Evolutionary conservation across 2,329 filamentous ascomycete genomes (phyloP).

Genomic region (Pseudonectria buxi): DNA sequence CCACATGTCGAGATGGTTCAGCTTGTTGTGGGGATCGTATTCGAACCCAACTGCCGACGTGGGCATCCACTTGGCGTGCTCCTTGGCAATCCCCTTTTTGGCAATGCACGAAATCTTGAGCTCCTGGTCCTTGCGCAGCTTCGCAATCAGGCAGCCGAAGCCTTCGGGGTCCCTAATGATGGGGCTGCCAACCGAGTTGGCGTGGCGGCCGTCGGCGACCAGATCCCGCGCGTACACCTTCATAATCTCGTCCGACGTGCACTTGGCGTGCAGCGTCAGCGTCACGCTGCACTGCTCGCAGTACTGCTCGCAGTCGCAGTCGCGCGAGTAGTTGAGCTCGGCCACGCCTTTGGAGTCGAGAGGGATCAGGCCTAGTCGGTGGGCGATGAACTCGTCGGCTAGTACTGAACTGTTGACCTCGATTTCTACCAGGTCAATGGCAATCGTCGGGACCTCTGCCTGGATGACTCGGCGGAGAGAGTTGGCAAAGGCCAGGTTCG

Average conservation of each 20-base stretch:
- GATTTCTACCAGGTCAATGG: slow-evolving; percentile 91
- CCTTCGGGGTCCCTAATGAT: slow-evolving; percentile 78
- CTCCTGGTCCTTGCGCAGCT: slow-evolving; percentile 84
- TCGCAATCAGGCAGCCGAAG: slow-evolving; percentile 79
- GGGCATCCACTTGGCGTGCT: slow-evolving; percentile 97
- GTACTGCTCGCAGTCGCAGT: slow-evolving; percentile 94
- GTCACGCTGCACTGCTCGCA: slow-evolving; percentile 88
- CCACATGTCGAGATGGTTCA: slow-evolving; percentile 89
- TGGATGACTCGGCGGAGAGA: slow-evolving; percentile 85
- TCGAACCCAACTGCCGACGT: slow-evolving; percentile 91
- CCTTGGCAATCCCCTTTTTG: slow-evolving; percentile 98
- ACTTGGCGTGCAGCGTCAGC: slow-evolving; percentile 77
- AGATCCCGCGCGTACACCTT: slow-evolving; percentile 90
- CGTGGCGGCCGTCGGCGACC: slow-evolving; percentile 60
- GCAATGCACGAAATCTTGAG: slow-evolving; percentile 86
- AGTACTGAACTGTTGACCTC: slow-evolving; percentile 92
- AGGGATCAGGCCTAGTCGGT: slow-evolving; percentile 84
- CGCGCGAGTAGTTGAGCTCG: slow-evolving; percentile 76
- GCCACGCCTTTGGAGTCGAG: slow-evolving; percentile 79
- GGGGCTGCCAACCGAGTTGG: slow-evolving; percentile 73
- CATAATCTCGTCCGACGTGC: slow-evolving; percentile 81
- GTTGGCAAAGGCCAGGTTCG: slow-evolving; percentile 89
- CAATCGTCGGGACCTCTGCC: slow-evolving; percentile 88
- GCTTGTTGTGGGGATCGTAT: slow-evolving; percentile 95
- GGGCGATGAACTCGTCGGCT: slow-evolving; percentile 90